Conservation (phyloP, 129 eudicot species). For the Erigeron canadensis region DNA sequence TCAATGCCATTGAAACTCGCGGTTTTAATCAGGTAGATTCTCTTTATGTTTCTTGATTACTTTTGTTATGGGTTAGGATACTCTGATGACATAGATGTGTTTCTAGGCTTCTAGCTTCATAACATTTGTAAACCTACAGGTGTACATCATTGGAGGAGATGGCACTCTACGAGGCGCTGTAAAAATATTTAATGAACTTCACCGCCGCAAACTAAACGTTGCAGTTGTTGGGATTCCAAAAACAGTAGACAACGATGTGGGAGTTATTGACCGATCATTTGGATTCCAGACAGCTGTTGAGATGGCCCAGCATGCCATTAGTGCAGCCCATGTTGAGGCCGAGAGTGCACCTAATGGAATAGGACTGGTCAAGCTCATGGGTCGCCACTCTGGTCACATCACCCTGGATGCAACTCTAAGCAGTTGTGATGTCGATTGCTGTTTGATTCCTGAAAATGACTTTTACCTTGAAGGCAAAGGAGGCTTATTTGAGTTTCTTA, state of each 20-base stretch:
- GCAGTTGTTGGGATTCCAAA: constrained; percentile 68
- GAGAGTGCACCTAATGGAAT: constrained; percentile 81
- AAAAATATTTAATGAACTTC: constrained; percentile 58
- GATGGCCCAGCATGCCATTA: constrained; percentile 83
- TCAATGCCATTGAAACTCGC: constrained; percentile 52
- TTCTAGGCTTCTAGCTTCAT: not conserved
- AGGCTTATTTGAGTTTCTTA: constrained; percentile 69
- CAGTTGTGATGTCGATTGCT: constrained; percentile 87
- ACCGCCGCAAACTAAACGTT: constrained; percentile 46
- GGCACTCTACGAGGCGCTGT: constrained; percentile 88
- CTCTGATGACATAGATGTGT: not conserved
- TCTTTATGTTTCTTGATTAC: not conserved
- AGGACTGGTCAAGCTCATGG: constrained; percentile 89
- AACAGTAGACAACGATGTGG: constrained; percentile 85
- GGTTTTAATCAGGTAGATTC: constrained; percentile 52
- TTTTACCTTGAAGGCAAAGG: constrained; percentile 81
- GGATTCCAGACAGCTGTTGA: constrained; percentile 93
- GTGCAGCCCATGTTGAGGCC: constrained; percentile 80
- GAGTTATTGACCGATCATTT: constrained; percentile 71
- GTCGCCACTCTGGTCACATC: constrained; percentile 79
- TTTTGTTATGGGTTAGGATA: not conserved
- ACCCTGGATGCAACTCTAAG: constrained; percentile 75
- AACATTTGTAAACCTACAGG: constrained; percentile 21
- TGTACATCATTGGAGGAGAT: constrained; percentile 83
- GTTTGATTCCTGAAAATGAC: constrained; percentile 66